Conservation (phyloP, 805 yeast genomes). For the Saccharomycopsis sp. region DNA sequence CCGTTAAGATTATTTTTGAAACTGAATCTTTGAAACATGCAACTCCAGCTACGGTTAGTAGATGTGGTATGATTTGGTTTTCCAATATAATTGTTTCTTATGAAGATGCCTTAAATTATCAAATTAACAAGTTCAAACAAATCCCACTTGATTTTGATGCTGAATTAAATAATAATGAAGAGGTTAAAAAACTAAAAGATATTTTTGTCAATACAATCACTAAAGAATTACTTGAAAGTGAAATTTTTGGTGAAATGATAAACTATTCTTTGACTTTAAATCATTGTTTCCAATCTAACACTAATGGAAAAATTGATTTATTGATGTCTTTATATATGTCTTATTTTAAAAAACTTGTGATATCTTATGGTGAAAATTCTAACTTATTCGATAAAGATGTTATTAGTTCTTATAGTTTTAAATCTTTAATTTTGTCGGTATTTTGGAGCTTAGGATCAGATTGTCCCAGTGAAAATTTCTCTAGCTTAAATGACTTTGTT, state of each 20-base stretch:
- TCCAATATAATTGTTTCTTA: conserved; percentile 27
- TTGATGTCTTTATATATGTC: conserved; percentile 31
- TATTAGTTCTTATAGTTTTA: conserved; percentile 24
- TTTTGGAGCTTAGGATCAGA: conserved; percentile 32
- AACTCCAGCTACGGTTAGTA: conserved; percentile 85
- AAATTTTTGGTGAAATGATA: conserved; percentile 21
- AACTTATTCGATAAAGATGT: conserved; percentile 23
- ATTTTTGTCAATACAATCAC: neutral
- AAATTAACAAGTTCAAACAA: neutral
- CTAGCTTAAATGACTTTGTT: neutral
- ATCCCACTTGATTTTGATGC: neutral
- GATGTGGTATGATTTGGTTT: conserved; percentile 85
- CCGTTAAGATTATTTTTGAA: conserved; percentile 65
- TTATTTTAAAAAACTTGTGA: conserved; percentile 25
- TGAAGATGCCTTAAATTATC: conserved; percentile 4
- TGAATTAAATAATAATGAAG: neutral
- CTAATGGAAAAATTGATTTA: conserved; percentile 29
- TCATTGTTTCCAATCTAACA: conserved; percentile 45
- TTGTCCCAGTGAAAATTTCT: conserved; percentile 21
- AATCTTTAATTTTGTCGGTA: conserved; percentile 25
- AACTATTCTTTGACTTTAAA: conserved; percentile 22
- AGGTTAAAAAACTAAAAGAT: neutral
- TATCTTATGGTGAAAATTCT: conserved; percentile 19
- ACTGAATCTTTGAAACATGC: conserved; percentile 55
- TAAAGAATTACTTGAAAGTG: neutral